Base-by-base conservation (phyloP, 306 rosid genomes). In the Oxytropis ochrocephala region DNA sequence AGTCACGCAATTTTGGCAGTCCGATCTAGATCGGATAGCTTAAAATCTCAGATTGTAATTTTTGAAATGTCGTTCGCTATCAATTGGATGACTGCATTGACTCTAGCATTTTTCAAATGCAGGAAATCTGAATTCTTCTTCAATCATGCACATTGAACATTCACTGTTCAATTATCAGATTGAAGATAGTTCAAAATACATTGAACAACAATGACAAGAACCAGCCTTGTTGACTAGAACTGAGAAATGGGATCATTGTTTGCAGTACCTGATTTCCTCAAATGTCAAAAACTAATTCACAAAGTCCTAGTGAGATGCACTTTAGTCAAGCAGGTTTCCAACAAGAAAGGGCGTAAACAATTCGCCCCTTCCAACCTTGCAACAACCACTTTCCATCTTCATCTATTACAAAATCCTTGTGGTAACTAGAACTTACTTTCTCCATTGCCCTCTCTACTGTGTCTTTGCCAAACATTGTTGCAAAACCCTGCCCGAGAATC, bases 341-440 rank as follows among this genome's bases (percentile, higher is more conserved):
- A 47, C 88, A 79, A 53, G 97, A 91, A 52, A 91, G 79, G 18
- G 97, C 96, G 21, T 46, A 95, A 30, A 85, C 63, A 14, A 86
- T 95, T 64, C 99, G 75, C 65, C 99, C 99, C 73, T 95, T 95
- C 99, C 99, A 95, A 70, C 99, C 99, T 80, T 89, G 97, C 76
- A 95, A 79, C 73, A 95, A 21, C 99, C 97, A 95, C 66, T 67
- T 75, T 46, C 86, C 47, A 76, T 87, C 96, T 91, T 95, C 95
- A 59, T 95, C 91, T 18, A 95, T 91, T 44, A 95, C 67, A 76
- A 91, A 95, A 73, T 91, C 99, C 64, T 79, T 84, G 83, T 91
- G 99, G 85, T 84, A 95, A 62, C 69, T 54, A 43, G 79, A 7
- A 21, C 67, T 78, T 33, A 91, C 97, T 78, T 81, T 95, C 17